Evolutionary conservation across 257 asterid genomes (phyloP), one percentile per base, ranked within the genome.

Genomic region (Hygrophila difformis): DNA sequence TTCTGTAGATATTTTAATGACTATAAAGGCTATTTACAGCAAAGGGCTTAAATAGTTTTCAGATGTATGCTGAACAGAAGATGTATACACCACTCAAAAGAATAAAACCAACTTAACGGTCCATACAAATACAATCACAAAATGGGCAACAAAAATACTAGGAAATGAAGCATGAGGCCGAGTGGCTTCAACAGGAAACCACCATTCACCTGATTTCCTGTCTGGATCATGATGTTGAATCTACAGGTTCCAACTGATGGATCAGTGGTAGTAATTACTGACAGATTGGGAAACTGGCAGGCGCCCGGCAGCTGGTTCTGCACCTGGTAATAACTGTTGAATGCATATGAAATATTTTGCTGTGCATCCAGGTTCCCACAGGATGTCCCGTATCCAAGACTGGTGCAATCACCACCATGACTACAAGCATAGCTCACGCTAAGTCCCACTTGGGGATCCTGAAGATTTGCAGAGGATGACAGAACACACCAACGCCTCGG

Each of bases 361-460:
- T 39, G 56, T 0, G 63, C 66, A 29, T 81, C 79, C 45, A 81
- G 37, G 53, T 65, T 65, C 12, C 60, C 44, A 18, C 93, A 81
- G 0, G 93, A 81, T n/a, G 75, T 57, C 3, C 78, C 73, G 1
- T 52, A 68, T 4, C 88, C 88, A 1, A 81, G 73, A 22, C 77
- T 67, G 3, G 88, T 81, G 71, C 93, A 81, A 53, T 81, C 93
- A 1, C 73, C 82, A 5, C 55, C n/a, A n/a, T n/a, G 70, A 0
- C 50, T 52, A 44, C 93, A 81, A 0, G 93, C 93, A n/a, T 77
- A 81, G 18, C 63, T 57, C 5, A 77, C 77, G 14, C 84, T 78
- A 0, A 55, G 74, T 5, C 41, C 71, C 37, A 81, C 56, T 26
- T 75, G 75, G 2, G 84, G 58, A 39, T 72, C 75, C 1, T 74